Base-by-base conservation (phyloP, 495 filamentous ascomycete species). In the Aspergillus hancockii region DNA sequence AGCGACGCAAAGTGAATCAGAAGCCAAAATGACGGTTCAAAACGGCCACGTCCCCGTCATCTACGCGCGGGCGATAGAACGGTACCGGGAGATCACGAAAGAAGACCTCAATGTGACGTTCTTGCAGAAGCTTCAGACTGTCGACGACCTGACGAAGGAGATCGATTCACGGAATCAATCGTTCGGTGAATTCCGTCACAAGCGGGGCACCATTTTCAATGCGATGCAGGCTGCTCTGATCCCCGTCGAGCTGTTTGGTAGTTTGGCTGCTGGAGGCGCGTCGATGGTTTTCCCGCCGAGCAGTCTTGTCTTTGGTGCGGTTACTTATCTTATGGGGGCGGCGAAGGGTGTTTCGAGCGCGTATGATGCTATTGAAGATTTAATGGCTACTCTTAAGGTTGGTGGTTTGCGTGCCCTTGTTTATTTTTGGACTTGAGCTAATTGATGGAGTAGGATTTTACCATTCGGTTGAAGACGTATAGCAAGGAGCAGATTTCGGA, bases 321-420 rank as follows among this genome's bases (percentile, higher is more conserved):
- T 71, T 1, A 58, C 50, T 36, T 71, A 66, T 45, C 61, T 75
- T 12, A 55, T 75, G 8, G 45, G 54, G 23, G 72, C 74, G 7
- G 72, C 71, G 13, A 68, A 70, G 58, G 71, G 68, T 19, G 70
- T 74, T 6, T 70, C 65, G 4, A 52, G 53, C 0, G 50, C 53
- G 19, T 72, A 74, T 47, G 66, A 76, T 57, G 65, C 66, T 0
- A 74, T 74, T 41, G 28, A 60, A 5, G 64, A 67, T 16, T 55
- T 76, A 21, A 63, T 76, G 55, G 40, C 36, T 2, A 62, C 61
- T 21, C 56, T 74, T 30, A 55, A 63, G 41, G 60, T 61, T 22
- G 13, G 49, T 58, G 14, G 31, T 21, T 31, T 4, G 16, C 34
- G 19, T 8, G 51, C 18, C 4, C 6, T 22, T 34, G 4, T 40